phyloP scores from a whole-genome alignment of 2,329 filamentous ascomycete species.

The Epichloe gansuensis region DNA sequence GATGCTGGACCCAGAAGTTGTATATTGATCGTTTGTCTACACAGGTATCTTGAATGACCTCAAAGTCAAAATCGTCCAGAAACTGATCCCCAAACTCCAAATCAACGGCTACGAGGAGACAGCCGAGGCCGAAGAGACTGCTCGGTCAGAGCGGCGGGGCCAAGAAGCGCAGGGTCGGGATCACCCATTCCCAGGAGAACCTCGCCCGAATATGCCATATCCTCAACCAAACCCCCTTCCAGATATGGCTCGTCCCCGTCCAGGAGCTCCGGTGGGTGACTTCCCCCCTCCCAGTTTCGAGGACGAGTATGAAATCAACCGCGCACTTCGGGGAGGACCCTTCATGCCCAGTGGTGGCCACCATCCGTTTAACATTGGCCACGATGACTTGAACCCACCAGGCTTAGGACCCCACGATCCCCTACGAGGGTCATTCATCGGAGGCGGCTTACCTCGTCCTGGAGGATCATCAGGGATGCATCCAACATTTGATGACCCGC shows the following conservation, averaged over 20 bases:
- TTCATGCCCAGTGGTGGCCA: slow-evolving; percentile 32
- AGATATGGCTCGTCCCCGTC: slow-evolving; percentile 41
- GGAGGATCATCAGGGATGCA: slow-evolving; percentile 76
- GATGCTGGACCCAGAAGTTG: neutral
- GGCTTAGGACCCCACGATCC: slow-evolving; percentile 80
- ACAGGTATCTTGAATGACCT: slow-evolving; percentile 56
- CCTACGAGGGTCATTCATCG: slow-evolving; percentile 52
- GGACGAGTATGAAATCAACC: slow-evolving; percentile 76
- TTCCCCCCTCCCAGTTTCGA: slow-evolving; percentile 87
- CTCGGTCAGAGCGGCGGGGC: slow-evolving; percentile 26
- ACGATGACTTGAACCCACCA: slow-evolving; percentile 77
- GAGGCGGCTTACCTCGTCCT: slow-evolving; percentile 43
- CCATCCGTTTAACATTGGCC: slow-evolving; percentile 59
- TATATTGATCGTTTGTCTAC: neutral
- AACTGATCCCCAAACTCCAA: slow-evolving; percentile 61
- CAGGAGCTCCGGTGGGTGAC: slow-evolving; percentile 55
- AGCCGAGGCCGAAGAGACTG: slow-evolving; percentile 29
- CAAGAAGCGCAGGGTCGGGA: slow-evolving; percentile 25
- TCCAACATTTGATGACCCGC: slow-evolving; percentile 82
- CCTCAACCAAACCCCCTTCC: slow-evolving; percentile 55
- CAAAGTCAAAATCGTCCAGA: slow-evolving; percentile 72
- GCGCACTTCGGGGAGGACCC: slow-evolving; percentile 30
- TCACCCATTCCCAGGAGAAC: slow-evolving; percentile 26
- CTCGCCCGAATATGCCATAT: slow-evolving; percentile 51
- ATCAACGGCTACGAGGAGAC: slow-evolving; percentile 67